These are phyloP conservation scores for Calophaca sinica DNA, from an alignment of 306 rosid genomes.

Conservation along the genomic window DNA sequence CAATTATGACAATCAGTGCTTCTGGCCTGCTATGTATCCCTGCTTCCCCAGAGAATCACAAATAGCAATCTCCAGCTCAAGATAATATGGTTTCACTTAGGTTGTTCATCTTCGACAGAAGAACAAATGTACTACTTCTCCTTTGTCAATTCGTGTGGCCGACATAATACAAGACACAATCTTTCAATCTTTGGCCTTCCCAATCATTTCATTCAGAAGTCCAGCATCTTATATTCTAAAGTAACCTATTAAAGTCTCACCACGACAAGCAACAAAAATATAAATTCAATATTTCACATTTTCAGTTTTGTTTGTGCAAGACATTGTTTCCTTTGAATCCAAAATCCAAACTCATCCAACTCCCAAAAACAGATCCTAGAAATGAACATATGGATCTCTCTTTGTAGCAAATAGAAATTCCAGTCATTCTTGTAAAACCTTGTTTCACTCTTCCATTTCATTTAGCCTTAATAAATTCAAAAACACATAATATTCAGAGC, in stretches of 20 bases:
- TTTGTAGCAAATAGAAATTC: conserved; percentile 18
- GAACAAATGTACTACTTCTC: background rate
- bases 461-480: conserved; percentile 16
- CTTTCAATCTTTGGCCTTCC: conserved; percentile 11
- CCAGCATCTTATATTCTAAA: conserved; percentile 18
- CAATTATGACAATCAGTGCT: background rate
- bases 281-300: conserved; percentile 6
- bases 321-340: background rate
- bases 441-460: conserved; percentile 26
- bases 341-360: background rate
- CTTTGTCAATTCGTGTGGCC: conserved; percentile 6
- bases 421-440: conserved; percentile 26
- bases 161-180: background rate
- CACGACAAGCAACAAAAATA: conserved; percentile 20
- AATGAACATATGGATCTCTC: conserved; percentile 15
- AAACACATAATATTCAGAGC: conserved; percentile 8
- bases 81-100: conserved; percentile 10
- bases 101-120: conserved; percentile 8
- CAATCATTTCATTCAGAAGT: conserved; percentile 26
- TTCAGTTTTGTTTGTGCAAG: conserved; percentile 23
- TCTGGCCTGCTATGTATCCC: conserved; percentile 8
- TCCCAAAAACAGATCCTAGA: conserved; percentile 21
- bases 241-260: conserved; percentile 29
- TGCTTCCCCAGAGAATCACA: conserved; percentile 10
- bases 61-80: conserved; percentile 6